Conservation (phyloP, 2,329 filamentous ascomycete genomes). For the Fusarium continuum region DNA sequence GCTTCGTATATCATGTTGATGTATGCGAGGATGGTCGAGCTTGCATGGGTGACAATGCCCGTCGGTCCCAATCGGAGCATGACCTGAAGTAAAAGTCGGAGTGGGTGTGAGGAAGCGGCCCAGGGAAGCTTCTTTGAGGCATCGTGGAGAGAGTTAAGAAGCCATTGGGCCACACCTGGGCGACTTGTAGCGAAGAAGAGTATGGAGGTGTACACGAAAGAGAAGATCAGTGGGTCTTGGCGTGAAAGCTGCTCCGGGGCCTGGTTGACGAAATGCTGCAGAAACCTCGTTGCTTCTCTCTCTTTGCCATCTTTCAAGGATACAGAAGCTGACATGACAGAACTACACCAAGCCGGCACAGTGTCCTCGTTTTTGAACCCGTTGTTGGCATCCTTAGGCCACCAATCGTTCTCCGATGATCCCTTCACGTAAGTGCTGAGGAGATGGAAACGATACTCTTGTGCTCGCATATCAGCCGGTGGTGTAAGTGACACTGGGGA, state of each 20-base stretch:
- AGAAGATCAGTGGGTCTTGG: not conserved
- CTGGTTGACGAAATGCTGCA: not conserved
- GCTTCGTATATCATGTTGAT: not conserved
- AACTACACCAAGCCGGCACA: conserved; percentile 1
- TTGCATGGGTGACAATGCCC: not conserved
- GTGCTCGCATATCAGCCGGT: not conserved
- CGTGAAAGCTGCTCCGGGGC: not conserved
- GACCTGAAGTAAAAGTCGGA: not conserved
- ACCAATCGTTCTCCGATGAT: not conserved
- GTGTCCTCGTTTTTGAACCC: not conserved
- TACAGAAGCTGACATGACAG: not conserved
- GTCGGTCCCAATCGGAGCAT: not conserved
- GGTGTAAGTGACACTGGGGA: not conserved
- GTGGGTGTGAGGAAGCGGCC: not conserved
- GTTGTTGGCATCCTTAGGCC: not conserved
- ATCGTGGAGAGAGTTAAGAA: not conserved
- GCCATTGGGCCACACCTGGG: not conserved
- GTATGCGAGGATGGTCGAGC: not conserved
- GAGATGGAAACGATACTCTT: not conserved
- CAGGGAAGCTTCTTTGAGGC: not conserved
- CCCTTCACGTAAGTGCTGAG: not conserved
- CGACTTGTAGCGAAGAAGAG: not conserved
- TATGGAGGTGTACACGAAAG: not conserved
- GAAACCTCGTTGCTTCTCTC: not conserved
- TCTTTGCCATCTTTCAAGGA: not conserved